Percentiles rank a stretch among this genome's conserved stretches.
Conservation (phyloP, 2,329 filamentous ascomycete genomes). For the Lasiodiplodia sp. region DNA sequence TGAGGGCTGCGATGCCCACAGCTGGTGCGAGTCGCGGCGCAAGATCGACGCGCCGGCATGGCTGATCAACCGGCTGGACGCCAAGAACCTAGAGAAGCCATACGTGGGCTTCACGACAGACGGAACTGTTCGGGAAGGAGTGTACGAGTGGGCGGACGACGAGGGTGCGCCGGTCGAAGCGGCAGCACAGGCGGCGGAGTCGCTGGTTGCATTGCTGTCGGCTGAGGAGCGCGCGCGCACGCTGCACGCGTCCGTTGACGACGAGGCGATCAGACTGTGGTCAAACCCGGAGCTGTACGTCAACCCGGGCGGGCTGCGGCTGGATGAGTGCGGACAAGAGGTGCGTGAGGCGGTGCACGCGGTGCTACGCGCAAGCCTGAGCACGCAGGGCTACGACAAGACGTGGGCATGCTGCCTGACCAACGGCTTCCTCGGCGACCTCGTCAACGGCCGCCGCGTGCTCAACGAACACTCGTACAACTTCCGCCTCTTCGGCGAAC, state of each 20-base stretch:
- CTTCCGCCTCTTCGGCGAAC: slow-evolving; percentile 71
- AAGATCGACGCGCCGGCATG: slow-evolving; percentile 62
- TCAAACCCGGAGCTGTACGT: slow-evolving; percentile 31
- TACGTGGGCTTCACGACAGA: slow-evolving; percentile 75
- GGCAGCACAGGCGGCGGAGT: background rate
- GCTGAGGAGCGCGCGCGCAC: slow-evolving; percentile 4
- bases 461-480: slow-evolving; percentile 82
- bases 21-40: slow-evolving; percentile 34
- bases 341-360: slow-evolving; percentile 46
- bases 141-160: slow-evolving; percentile 34
- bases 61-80: slow-evolving; percentile 56
- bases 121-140: slow-evolving; percentile 51
- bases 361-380: slow-evolving; percentile 67
- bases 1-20: slow-evolving; percentile 26
- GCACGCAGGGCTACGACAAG: slow-evolving; percentile 74
- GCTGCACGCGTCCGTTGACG: slow-evolving; percentile 7
- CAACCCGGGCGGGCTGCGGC: slow-evolving; percentile 30
- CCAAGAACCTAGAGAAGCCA: slow-evolving; percentile 62
- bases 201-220: slow-evolving; percentile 13
- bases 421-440: slow-evolving; percentile 76
- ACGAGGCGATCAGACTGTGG: slow-evolving; percentile 30
- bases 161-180: slow-evolving; percentile 27
- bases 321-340: slow-evolving; percentile 21
- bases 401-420: slow-evolving; percentile 60
- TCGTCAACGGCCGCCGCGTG: slow-evolving; percentile 67